phyloP scores from a whole-genome alignment of 768 basidiomycete species.

The Xerocomus potaroensis region DNA sequence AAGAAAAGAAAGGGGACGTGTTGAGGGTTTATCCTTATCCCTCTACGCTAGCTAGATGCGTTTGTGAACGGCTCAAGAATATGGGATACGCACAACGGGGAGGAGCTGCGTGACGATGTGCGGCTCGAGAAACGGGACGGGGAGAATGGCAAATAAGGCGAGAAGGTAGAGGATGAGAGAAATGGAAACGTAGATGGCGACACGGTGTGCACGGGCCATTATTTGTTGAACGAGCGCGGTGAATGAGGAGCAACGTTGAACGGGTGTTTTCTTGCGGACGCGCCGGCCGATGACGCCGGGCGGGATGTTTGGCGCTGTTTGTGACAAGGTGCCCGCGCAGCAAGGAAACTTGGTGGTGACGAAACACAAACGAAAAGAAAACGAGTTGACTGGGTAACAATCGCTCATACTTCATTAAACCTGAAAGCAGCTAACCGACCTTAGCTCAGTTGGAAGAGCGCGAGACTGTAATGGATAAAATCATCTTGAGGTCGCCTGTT shows the following conservation, averaged over 20 bases:
- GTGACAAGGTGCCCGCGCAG: background rate
- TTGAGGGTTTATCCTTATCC: too few species aligned
- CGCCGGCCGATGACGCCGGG: background rate
- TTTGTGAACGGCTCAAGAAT: too few species aligned
- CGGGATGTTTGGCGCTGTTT: background rate
- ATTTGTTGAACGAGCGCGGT: background rate
- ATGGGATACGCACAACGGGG: constrained; percentile 13
- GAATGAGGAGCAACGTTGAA: background rate
- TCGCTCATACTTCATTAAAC: too few species aligned
- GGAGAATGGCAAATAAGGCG: constrained; percentile 1
- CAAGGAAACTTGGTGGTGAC: too few species aligned
- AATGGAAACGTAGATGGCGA: constrained; percentile 42
- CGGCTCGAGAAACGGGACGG: constrained; percentile 13
- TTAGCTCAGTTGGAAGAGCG: constrained; percentile 49
- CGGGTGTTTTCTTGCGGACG: too few species aligned
- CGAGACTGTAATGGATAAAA: constrained; percentile 36
- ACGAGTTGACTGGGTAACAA: too few species aligned
- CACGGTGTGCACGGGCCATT: constrained; percentile 29
- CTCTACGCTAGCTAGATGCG: too few species aligned
- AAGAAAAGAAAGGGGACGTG: too few species aligned
- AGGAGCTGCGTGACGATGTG: constrained; percentile 4
- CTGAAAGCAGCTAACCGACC: constrained; percentile 13
- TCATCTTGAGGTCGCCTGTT: constrained; percentile 58
- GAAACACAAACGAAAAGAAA: too few species aligned
- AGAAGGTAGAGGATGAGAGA: constrained; percentile 42